Evolutionary conservation across 2,329 filamentous ascomycete genomes (phyloP), one percentile per base, ranked within the genome.

Genomic region (Botrytis elliptica): DNA sequence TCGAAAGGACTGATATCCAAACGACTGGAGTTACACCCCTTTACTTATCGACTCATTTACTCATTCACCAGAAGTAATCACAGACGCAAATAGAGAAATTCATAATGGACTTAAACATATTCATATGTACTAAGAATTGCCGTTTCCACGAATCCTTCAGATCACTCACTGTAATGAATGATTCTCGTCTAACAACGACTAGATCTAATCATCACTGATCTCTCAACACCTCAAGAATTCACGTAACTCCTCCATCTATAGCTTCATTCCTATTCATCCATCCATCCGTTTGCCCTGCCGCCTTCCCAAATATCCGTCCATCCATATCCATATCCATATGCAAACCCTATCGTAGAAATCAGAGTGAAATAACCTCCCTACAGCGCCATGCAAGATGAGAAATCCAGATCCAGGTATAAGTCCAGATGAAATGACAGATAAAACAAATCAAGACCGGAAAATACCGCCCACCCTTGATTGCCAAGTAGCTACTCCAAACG

Each of bases 381-480:
- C n/a, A 69, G 66, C 66, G 66, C 66, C 66, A 57, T 69, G 49
- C 38, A 57, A 57, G 33, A 69, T 57, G 49, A 42, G n/a, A 33
- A 57, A 29, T 59, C 36, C 38, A 57, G 49, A 69, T 57, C 66
- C 62, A 64, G 38, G 52, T 57, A 57, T 57, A 57, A 29, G 62
- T 42, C 62, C 66, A 69, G 66, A 20, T 57, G 49, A 52, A 57
- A n/a, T 69, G 40, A 52, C 49, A 57, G n/a, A 59, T 69, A 33
- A 57, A 8, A 7, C 46, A 64, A 68, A 69, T 16, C 49, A 42
- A 22, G 36, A 69, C 49, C 25, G 18, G n/a, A 25, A 57, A 57
- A 57, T 57, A 33, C 66, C 65, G 12, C 49, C 52, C n/a, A 25
- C 12, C 52, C 66, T 44, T 16, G 33, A 57, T 57, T 57, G 66